Evolutionary conservation across 2,329 filamentous ascomycete species (phyloP).

Genomic region (Leptosphaerulina australis): DNA sequence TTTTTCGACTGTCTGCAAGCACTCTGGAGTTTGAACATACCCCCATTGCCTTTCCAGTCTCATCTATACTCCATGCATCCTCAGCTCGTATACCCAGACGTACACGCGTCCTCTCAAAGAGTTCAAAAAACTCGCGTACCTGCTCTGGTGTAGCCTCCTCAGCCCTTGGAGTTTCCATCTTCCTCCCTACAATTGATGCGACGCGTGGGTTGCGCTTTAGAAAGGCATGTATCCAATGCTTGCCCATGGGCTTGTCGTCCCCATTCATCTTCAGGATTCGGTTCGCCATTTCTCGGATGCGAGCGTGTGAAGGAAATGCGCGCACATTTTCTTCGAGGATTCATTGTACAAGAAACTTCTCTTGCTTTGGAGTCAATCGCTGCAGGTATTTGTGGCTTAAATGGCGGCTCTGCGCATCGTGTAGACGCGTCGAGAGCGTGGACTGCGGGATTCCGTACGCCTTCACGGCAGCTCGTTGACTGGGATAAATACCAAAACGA

Average conservation of each 20-base stretch:
- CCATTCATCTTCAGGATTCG: constrained; percentile 20
- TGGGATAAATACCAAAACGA: constrained; percentile 18
- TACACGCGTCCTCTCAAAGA: background rate
- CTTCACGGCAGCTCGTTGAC: constrained; percentile 10
- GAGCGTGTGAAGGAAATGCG: constrained; percentile 13
- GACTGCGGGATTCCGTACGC: constrained; percentile 11
- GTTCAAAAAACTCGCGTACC: background rate
- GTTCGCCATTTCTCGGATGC: constrained; percentile 23
- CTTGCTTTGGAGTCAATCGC: constrained; percentile 22
- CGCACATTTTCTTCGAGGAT: constrained; percentile 26
- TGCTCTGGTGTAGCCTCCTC: too few species aligned
- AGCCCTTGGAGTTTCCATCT: constrained; percentile 12
- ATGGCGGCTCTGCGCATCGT: constrained; percentile 1
- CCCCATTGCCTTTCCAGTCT: too few species aligned
- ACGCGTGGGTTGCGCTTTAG: constrained; percentile 20
- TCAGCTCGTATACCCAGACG: background rate
- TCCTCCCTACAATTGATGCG: constrained; percentile 18
- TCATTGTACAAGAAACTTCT: constrained; percentile 23
- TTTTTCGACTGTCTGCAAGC: too few species aligned
- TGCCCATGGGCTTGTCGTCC: constrained; percentile 16
- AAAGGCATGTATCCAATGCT: constrained; percentile 23
- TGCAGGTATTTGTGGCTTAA: constrained; percentile 21
- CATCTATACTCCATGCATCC: background rate
- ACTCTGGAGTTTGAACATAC: too few species aligned
- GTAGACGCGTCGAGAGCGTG: constrained; percentile 10